Evolutionary conservation across 495 filamentous ascomycete species (phyloP).

Genomic region (Letharia columbiana): DNA sequence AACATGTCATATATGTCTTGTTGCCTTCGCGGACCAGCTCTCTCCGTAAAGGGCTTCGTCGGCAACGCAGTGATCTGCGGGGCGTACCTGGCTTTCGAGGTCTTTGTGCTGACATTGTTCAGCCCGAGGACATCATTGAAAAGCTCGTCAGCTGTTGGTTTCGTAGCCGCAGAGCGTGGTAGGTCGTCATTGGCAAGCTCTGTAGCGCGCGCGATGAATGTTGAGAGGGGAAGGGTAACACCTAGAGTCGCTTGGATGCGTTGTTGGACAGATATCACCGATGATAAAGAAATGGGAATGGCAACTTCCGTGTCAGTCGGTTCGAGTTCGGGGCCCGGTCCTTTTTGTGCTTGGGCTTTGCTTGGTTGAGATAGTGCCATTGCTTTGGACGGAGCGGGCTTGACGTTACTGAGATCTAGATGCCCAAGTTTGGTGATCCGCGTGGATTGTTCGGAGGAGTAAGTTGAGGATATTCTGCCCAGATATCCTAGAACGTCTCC

Average conservation of each 20-base stretch:
- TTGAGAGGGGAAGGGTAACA: constrained; percentile 72
- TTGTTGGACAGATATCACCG: constrained; percentile 70
- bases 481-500: constrained; percentile 91
- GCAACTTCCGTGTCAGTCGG: constrained; percentile 47
- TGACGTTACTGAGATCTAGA: constrained; percentile 92
- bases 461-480: constrained; percentile 59
- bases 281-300: constrained; percentile 65
- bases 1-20: constrained; percentile 75
- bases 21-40: constrained; percentile 28
- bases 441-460: constrained; percentile 58
- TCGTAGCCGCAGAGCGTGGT: constrained; percentile 51
- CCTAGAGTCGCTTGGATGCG: constrained; percentile 66
- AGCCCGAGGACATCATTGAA: constrained; percentile 83
- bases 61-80: constrained; percentile 64
- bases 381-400: constrained; percentile 52
- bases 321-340: constrained; percentile 31
- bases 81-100: constrained; percentile 52
- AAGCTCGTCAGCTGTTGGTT: constrained; percentile 67
- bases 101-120: constrained; percentile 45
- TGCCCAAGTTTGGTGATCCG: constrained; percentile 67
- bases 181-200: constrained; percentile 80
- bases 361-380: constrained; percentile 8
- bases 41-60: constrained; percentile 24
- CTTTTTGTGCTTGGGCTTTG: constrained; percentile 25
- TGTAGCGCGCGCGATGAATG: constrained; percentile 75